phyloP scores from a whole-genome alignment of 2,329 filamentous ascomycete species.

The Colletotrichum sp. region DNA sequence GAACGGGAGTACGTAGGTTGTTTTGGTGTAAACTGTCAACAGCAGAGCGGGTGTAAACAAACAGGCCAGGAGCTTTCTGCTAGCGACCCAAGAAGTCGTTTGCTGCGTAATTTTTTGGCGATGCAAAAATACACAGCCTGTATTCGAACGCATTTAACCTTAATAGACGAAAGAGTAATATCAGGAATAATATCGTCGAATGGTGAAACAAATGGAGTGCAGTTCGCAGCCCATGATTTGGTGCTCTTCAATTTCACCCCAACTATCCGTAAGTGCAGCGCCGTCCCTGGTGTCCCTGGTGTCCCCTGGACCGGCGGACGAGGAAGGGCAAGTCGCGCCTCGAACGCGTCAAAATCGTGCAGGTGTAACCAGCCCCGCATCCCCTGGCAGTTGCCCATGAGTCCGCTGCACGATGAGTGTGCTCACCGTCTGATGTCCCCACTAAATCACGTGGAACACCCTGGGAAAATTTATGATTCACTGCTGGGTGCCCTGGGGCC shows the following conservation, averaged over 20 bases:
- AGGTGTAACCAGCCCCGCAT: background rate
- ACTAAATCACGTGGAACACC: constrained; percentile 17
- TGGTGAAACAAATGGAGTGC: background rate
- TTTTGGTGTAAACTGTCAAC: background rate
- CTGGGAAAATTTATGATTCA: constrained; percentile 10
- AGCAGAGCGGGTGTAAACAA: background rate
- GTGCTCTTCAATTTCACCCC: background rate
- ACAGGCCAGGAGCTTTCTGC: background rate
- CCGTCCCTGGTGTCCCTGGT: background rate
- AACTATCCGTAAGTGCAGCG: background rate
- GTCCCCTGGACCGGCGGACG: background rate
- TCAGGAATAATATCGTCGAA: background rate
- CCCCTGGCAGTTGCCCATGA: background rate
- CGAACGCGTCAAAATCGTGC: constrained; percentile 21
- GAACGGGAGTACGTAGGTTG: background rate
- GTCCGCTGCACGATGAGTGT: background rate
- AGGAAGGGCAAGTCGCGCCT: constrained; percentile 5
- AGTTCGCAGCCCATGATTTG: background rate
- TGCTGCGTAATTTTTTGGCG: background rate
- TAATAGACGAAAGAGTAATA: background rate
- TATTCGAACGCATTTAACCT: background rate
- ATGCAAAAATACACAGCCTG: background rate
- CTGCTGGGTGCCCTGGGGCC: constrained; percentile 5
- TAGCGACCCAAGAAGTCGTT: background rate
- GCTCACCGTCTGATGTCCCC: constrained; percentile 2